phyloP scores from a whole-genome alignment of 2,329 filamentous ascomycete species.

The Hypoxylon sp. region DNA sequence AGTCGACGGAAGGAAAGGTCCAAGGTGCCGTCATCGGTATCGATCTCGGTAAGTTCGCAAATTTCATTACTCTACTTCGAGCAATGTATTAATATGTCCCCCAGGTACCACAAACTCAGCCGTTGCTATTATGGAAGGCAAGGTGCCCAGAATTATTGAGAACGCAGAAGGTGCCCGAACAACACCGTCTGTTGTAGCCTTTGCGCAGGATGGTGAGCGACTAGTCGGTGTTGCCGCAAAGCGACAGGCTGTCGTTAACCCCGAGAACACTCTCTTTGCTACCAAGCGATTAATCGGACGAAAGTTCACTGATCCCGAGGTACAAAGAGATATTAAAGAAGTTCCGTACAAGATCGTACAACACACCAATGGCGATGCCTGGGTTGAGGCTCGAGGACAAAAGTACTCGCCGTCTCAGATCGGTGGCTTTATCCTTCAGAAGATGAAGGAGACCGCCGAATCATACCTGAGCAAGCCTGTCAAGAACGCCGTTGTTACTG shows the following conservation, averaged over 20 bases:
- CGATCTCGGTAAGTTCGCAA: conserved; percentile 80
- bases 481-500: conserved; percentile 97
- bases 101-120: conserved; percentile 94
- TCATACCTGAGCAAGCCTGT: conserved; percentile 89
- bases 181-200: conserved; percentile 94
- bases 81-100: conserved; percentile 26
- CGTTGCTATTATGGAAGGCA: conserved; percentile 98
- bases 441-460: conserved; percentile 99
- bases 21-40: conserved; percentile 98
- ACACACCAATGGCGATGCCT: conserved; percentile 96
- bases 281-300: conserved; percentile 99
- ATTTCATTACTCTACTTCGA: conserved; percentile 5
- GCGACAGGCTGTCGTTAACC: conserved; percentile 98
- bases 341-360: conserved; percentile 99
- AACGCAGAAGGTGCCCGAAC: conserved; percentile 95
- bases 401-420: conserved; percentile 99
- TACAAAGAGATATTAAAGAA: conserved; percentile 97
- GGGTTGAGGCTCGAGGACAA: conserved; percentile 92
- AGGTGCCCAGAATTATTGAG: conserved; percentile 94
- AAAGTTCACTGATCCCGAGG: conserved; percentile 94
- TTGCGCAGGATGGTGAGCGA: conserved; percentile 94
- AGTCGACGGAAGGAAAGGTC: conserved; percentile 87
- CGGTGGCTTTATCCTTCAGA: conserved; percentile 94
- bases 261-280: conserved; percentile 97
- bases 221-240: conserved; percentile 97